These are phyloP conservation scores for Yarrowia divulgata DNA, from an alignment of 805 yeast species.

Conservation along the genomic window DNA sequence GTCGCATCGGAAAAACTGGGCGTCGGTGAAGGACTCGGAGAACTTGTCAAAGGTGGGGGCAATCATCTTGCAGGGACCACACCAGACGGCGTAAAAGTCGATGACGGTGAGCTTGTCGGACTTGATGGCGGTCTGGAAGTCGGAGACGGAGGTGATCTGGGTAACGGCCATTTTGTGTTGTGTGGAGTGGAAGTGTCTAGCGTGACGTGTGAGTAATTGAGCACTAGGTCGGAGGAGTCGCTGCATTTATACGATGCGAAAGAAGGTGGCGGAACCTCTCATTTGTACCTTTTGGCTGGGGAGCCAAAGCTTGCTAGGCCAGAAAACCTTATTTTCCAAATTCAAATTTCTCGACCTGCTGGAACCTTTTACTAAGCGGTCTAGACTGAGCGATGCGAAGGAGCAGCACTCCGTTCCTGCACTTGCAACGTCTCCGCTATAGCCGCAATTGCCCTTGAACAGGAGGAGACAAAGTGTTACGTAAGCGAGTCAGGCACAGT, in stretches of 20 bases:
- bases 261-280: conserved; percentile 37
- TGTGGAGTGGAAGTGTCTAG: conserved; percentile 40
- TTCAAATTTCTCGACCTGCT: neutral
- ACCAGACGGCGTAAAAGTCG: conserved; percentile 97
- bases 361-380: conserved; percentile 17
- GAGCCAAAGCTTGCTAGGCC: conserved; percentile 21
- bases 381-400: conserved; percentile 6
- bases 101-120: conserved; percentile 82
- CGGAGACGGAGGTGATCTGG: conserved; percentile 58
- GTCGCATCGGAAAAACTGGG: conserved; percentile 86
- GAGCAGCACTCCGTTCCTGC: too few species aligned
- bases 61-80: conserved; percentile 98
- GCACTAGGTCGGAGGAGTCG: conserved; percentile 32
- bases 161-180: conserved; percentile 57
- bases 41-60: conserved; percentile 79
- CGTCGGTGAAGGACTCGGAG: conserved; percentile 61
- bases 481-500: too few species aligned
- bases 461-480: neutral
- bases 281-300: conserved; percentile 3
- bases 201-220: conserved; percentile 33
- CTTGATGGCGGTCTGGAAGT: conserved; percentile 71
- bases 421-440: neutral
- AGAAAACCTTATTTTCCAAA: conserved; percentile 13
- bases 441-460: conserved; percentile 19
- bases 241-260: conserved; percentile 34